Percentiles rank a stretch among this genome's conserved stretches.
phyloP scores from a whole-genome alignment of 805 yeast genomes.

The Ogataea glucozyma region DNA sequence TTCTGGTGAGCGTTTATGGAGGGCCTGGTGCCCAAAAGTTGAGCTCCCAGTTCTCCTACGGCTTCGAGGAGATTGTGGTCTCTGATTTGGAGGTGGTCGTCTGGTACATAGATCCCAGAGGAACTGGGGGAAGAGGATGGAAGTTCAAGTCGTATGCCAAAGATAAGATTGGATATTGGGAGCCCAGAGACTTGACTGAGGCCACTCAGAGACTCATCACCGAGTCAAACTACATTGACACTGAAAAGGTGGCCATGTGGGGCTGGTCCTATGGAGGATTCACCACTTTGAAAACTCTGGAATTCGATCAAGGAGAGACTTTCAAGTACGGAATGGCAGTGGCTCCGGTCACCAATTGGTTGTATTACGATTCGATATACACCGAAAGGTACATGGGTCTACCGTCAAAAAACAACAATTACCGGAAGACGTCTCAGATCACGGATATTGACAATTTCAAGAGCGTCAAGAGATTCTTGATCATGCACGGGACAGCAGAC shows the following conservation, averaged over 20 bases:
- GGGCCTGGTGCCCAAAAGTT: slow-evolving; percentile 78
- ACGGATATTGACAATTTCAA: slow-evolving; percentile 45
- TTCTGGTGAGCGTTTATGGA: slow-evolving; percentile 70
- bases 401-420: slow-evolving; percentile 54
- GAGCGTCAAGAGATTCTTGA: slow-evolving; percentile 53
- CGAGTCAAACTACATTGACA: slow-evolving; percentile 49
- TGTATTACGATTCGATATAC: slow-evolving; percentile 71
- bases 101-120: slow-evolving; percentile 74
- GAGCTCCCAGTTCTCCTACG: slow-evolving; percentile 45
- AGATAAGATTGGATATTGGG: slow-evolving; percentile 68
- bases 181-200: slow-evolving; percentile 64
- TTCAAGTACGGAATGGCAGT: slow-evolving; percentile 80
- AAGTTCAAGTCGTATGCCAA: slow-evolving; percentile 55
- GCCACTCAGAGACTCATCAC: slow-evolving; percentile 52
- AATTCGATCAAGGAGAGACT: slow-evolving; percentile 58
- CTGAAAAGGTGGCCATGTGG: slow-evolving; percentile 65
- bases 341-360: slow-evolving; percentile 85
- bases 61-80: slow-evolving; percentile 60
- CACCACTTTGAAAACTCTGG: slow-evolving; percentile 70
- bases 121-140: slow-evolving; percentile 84
- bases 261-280: slow-evolving; percentile 92
- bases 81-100: slow-evolving; percentile 61
- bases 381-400: slow-evolving; percentile 74
- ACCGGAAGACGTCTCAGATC: slow-evolving; percentile 46
- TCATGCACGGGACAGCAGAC: slow-evolving; percentile 85